Conservation (phyloP, 768 basidiomycete genomes). For the Arthromyces matolae region DNA sequence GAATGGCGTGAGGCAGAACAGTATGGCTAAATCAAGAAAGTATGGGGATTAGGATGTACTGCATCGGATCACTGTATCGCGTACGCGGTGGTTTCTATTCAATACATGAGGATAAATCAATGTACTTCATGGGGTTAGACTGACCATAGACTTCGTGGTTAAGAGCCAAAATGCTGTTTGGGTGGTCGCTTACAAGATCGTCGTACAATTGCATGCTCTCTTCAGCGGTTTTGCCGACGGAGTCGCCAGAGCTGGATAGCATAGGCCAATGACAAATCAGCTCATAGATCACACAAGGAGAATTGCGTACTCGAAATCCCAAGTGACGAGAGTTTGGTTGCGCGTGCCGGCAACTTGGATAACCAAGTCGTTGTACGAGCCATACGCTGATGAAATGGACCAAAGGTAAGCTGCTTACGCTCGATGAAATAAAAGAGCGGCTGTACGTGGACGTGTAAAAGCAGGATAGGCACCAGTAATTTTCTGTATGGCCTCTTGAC, state of each 20-base stretch:
- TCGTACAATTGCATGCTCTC: conserved; percentile 24
- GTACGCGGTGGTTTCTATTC: too few species aligned
- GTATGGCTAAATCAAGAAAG: too few species aligned
- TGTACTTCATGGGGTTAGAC: conserved; percentile 1
- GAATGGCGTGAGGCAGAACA: conserved; percentile 29
- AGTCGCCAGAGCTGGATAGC: conserved; percentile 26
- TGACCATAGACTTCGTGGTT: conserved; percentile 32
- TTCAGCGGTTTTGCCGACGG: conserved; percentile 20
- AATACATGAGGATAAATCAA: too few species aligned
- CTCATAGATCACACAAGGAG: not conserved
- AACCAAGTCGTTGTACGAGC: conserved; percentile 37
- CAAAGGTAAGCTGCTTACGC: too few species aligned
- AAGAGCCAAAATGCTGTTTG: conserved; percentile 28
- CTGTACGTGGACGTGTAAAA: conserved; percentile 37
- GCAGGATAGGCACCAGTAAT: conserved; percentile 37
- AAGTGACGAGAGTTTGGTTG: conserved; percentile 30
- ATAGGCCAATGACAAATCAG: not conserved
- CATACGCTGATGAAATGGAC: conserved; percentile 32
- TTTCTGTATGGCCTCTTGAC: conserved; percentile 34
- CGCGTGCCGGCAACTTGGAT: conserved; percentile 26
- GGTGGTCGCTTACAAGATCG: conserved; percentile 16
- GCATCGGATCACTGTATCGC: too few species aligned
- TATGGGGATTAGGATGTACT: too few species aligned
- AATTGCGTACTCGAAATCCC: conserved; percentile 36
- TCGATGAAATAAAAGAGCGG: too few species aligned